Evolutionary conservation across 768 basidiomycete species (phyloP), one percentile per base, ranked within the genome.

Genomic region (Panus rudis): DNA sequence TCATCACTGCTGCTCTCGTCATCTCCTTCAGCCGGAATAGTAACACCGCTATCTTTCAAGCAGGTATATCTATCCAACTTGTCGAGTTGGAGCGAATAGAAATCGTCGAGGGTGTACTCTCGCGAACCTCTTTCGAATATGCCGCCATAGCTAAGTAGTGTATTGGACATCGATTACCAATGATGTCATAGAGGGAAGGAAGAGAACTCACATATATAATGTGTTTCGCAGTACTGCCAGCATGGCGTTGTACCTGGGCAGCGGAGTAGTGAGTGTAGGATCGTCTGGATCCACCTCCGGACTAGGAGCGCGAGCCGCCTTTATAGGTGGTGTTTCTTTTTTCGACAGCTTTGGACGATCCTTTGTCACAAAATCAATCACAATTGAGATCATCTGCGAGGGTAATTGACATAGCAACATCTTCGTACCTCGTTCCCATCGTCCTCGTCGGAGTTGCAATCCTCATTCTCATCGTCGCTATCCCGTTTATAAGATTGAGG

Each of bases 81-180:
- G 54, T 92, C 90, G 16, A 96, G 69, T 45, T 80, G 75, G 10
- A 96, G 63, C 2, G 76, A 69, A 61, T 91, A 70, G 55, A 93
- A 96, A 54, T 94, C 92, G 55, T 92, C 90, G 5, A 96, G 67
- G 0, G 91, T 93, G 51, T 86, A 92, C 61, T 96, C 92, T 19
- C 78, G 75, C 11, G 84, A 71, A 0, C 88, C 84, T 13, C 77
- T 72, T 61, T 94, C 92, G 52, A 79, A 84, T 14, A 93, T 93
- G 0, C 92, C 91, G 8, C 92, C 90, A 54, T 93, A 93, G 43
- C 88, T 87, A 46, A 3, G 24, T 46, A 32, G 33, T 24, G 8
- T 21, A 37, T 27, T 24, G 30, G 50, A 12, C 4, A 23, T 11
- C 14, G n/a, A 26, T 7, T 10, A 17, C 8, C 2, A 32, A 28